A percentile compares a stretch with the other conserved stretches of the same genome.
Evolutionary conservation across 116 monocot genomes (phyloP).

Genomic region (Papilionanthe hybrid): DNA sequence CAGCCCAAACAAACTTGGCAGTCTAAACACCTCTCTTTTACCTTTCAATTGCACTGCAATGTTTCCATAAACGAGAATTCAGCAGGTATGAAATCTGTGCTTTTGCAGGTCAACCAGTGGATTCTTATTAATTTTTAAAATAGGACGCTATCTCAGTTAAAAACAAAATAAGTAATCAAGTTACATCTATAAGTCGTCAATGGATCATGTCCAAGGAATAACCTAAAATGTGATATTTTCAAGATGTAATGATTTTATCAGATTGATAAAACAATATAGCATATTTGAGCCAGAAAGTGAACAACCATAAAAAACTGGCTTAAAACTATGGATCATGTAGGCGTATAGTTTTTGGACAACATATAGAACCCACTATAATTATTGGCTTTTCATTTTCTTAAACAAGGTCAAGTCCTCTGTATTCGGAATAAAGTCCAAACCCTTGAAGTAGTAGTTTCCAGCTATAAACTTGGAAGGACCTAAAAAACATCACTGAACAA

Average conservation of each 20-base stretch:
- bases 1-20: not conserved
- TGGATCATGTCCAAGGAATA: not conserved
- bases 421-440: not conserved
- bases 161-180: not conserved
- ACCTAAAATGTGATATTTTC: not conserved
- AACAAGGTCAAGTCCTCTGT: not conserved
- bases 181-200: not conserved
- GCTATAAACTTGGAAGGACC: not conserved
- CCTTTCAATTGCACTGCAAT: not conserved
- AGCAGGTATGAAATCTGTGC: not conserved
- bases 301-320: not conserved
- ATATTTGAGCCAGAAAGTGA: not conserved
- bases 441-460: not conserved
- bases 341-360: not conserved
- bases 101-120: not conserved
- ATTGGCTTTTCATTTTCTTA: not conserved
- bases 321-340: not conserved
- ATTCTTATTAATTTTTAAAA: not conserved
- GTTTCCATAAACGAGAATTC: not conserved
- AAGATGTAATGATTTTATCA: not conserved
- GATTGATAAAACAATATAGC: not conserved
- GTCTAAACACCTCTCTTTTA: not conserved
- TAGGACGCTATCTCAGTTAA: not conserved
- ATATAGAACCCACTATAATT: not conserved
- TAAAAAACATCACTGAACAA: not conserved